phyloP scores from a whole-genome alignment of 257 asterid species.

The Perilla frutescens region DNA sequence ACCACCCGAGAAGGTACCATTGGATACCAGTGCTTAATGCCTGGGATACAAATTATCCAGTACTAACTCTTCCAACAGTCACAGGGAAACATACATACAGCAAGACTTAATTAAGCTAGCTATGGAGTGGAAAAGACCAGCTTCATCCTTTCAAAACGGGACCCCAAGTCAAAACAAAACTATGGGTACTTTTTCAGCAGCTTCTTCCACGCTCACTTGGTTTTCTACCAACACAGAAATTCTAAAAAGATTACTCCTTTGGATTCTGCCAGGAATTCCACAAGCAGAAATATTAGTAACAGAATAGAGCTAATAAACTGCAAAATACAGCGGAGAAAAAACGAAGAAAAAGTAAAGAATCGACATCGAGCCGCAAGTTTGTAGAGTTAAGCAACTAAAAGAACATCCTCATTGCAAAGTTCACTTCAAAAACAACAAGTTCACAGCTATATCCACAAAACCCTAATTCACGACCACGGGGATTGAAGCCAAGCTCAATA shows the following conservation, averaged over 20 bases:
- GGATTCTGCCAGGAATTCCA: slow-evolving; percentile 31
- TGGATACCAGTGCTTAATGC: slow-evolving; percentile 46
- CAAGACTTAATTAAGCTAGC: slow-evolving; percentile 15
- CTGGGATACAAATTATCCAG: slow-evolving; percentile 52
- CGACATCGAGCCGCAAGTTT: not conserved
- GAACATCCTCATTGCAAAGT: not conserved
- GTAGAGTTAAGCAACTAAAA: slow-evolving; percentile 14
- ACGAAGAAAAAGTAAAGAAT: not conserved
- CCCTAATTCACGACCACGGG: slow-evolving; percentile 48
- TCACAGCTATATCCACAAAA: slow-evolving; percentile 40
- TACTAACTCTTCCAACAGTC: slow-evolving; percentile 32
- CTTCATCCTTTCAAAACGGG: slow-evolving; percentile 19
- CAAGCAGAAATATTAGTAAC: slow-evolving; percentile 28
- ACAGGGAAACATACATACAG: slow-evolving; percentile 13
- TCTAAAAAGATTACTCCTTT: slow-evolving; percentile 18
- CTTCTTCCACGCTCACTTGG: slow-evolving; percentile 16
- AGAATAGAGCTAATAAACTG: slow-evolving; percentile 17
- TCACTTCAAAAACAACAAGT: no score
- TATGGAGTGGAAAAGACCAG: slow-evolving; percentile 14
- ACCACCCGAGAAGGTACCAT: slow-evolving; percentile 79
- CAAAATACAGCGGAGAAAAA: not conserved
- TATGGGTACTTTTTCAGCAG: slow-evolving; percentile 18
- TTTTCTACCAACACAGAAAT: slow-evolving; percentile 14
- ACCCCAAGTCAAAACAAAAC: slow-evolving; percentile 12
- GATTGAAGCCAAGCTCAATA: slow-evolving; percentile 25